phyloP scores from a whole-genome alignment of 768 basidiomycete species.

The Podaxis pistillaris region DNA sequence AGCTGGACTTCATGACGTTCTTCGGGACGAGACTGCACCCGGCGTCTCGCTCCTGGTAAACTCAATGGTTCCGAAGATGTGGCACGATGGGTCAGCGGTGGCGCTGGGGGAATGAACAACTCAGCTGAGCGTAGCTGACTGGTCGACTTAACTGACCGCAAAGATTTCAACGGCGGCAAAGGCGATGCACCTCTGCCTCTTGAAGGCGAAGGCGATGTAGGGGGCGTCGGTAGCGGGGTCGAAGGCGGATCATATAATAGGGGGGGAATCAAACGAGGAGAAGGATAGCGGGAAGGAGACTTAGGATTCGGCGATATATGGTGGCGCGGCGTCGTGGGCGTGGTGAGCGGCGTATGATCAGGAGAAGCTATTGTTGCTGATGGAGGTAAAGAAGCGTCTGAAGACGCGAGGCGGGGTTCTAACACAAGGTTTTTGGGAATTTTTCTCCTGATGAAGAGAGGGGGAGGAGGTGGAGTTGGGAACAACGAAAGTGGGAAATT shows the following conservation, averaged over 20 bases:
- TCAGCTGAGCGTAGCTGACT: constrained; percentile 4
- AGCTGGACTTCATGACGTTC: background rate
- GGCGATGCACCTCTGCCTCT: constrained; percentile 7
- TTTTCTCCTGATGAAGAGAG: constrained; percentile 34
- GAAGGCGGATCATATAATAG: constrained; percentile 34
- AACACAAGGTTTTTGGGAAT: constrained; percentile 40
- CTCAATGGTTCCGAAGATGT: constrained; percentile 15
- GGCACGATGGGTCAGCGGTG: constrained; percentile 12
- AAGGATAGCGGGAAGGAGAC: constrained; percentile 21
- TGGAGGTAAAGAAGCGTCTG: constrained; percentile 25
- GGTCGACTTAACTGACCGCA: constrained; percentile 8
- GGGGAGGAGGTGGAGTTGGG: constrained; percentile 42
- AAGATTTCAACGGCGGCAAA: constrained; percentile 18
- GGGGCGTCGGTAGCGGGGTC: constrained; percentile 35
- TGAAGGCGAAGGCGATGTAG: constrained; percentile 18
- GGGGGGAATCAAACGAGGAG: constrained; percentile 25
- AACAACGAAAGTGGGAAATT: constrained; percentile 32
- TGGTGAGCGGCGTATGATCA: constrained; percentile 42
- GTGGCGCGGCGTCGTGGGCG: constrained; percentile 35
- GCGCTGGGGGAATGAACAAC: background rate
- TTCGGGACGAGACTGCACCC: background rate
- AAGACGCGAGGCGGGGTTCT: constrained; percentile 14
- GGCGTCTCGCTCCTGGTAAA: background rate
- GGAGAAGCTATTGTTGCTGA: constrained; percentile 35
- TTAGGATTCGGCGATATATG: constrained; percentile 4